Base-by-base conservation (phyloP, 164 flowering plant genomes). In the Vitis rotundifolia region DNA sequence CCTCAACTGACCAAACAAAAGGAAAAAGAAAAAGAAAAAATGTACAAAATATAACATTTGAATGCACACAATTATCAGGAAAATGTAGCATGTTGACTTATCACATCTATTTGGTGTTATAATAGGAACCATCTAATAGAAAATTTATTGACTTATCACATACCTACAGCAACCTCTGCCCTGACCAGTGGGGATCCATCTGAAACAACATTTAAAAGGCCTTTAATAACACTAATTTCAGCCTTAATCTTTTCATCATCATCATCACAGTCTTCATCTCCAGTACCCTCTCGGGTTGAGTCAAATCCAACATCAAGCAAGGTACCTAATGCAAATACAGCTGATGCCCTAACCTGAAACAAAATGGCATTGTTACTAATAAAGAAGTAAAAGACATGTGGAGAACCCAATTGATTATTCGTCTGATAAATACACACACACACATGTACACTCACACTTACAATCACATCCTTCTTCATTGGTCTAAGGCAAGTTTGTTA, bases 121-220 rank as follows among this genome's bases (percentile, higher is more conserved):
- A 6, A 31, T 31, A 31, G 44, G 44, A 6, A 31, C 44, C 44
- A 31, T n/a, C 68, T 9, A 22, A 55, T 37, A 44, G 51, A 8
- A 75, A 28, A 31, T 53, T 58, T 51, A 61, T 4, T 49, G 22
- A 44, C 16, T 29, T 60, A 71, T 64, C 60, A 77, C 97, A 73
- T 86, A 93, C 99, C 99, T 78, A 89, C 91, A 73, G 97, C 96
- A 73, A 90, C 90, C 84, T 95, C 98, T 14, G 92, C 90, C 77
- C 99, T 86, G 64, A 95, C 99, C 51, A 95, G 78, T 11, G 98
- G 98, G 68, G 98, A 93, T 77, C 99, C 99, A 84, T 95, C 99
- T 51, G 96, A 85, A 75, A 84, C 88, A 72, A 87, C 88, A 84
- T 68, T 85, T 72, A 91, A 75, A 68, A 95, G 85, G 80, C 86